These are phyloP conservation scores for Bipolaris bicolor DNA, from an alignment of 2,329 filamentous ascomycete genomes.

Conservation along the genomic window DNA sequence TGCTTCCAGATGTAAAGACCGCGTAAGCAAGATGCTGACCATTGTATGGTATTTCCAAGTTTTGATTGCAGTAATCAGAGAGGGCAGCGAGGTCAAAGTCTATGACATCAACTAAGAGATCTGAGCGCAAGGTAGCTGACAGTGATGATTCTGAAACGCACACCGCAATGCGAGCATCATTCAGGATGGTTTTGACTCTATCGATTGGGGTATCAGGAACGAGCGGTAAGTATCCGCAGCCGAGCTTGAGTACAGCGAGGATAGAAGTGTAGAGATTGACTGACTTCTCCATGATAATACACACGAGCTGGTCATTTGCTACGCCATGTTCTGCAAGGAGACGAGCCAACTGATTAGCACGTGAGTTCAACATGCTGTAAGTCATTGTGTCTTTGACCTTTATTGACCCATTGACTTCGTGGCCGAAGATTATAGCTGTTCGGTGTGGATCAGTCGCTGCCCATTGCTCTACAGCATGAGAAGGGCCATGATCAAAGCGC, in stretches of 20 bases:
- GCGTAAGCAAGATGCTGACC: slow-evolving; percentile 70
- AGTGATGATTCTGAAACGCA: slow-evolving; percentile 51
- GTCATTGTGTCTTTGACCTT: slow-evolving; percentile 58
- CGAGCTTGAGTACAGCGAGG: slow-evolving; percentile 74
- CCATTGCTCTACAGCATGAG: slow-evolving; percentile 60
- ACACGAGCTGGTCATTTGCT: slow-evolving; percentile 65
- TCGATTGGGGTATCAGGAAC: slow-evolving; percentile 71
- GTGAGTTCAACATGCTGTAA: slow-evolving; percentile 68
- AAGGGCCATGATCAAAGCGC: slow-evolving; percentile 34
- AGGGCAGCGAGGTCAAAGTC: slow-evolving; percentile 43
- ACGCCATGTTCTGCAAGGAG: slow-evolving; percentile 59
- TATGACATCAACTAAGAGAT: slow-evolving; percentile 24
- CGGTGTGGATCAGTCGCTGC: slow-evolving; percentile 58
- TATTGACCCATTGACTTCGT: slow-evolving; percentile 49
- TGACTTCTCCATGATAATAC: slow-evolving; percentile 79
- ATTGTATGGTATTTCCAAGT: slow-evolving; percentile 49
- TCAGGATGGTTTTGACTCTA: slow-evolving; percentile 66
- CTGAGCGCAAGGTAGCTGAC: slow-evolving; percentile 13
- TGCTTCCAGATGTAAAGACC: slow-evolving; percentile 84
- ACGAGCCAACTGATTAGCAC: slow-evolving; percentile 69
- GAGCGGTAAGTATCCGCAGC: slow-evolving; percentile 80
- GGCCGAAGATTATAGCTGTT: slow-evolving; percentile 69
- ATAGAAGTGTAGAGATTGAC: slow-evolving; percentile 74
- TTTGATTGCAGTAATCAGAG: slow-evolving; percentile 40
- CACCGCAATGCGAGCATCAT: slow-evolving; percentile 61